phyloP scores from a whole-genome alignment of 1,284 basidiomycete species.

The Puccinia novopanici region DNA sequence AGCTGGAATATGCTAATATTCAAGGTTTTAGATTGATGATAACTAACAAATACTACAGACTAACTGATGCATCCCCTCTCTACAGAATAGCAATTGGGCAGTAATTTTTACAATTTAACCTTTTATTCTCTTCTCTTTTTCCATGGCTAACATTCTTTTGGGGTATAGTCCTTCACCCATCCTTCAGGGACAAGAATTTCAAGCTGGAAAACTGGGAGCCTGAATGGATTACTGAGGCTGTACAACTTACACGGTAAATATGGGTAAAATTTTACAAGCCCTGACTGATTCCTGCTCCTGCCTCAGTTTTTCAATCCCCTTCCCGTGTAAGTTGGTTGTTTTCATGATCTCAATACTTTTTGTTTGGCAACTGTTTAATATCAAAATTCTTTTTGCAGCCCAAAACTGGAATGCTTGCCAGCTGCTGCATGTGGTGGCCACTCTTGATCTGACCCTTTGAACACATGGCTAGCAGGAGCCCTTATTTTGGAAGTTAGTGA shows the following conservation, averaged over 20 bases:
- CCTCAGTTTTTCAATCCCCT: no score
- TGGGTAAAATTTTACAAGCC: constrained; percentile 25
- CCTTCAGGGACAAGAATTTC: constrained; percentile 19
- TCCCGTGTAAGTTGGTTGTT: no score
- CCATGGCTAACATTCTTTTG: neutral
- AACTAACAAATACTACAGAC: constrained; percentile 18
- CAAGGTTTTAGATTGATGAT: neutral
- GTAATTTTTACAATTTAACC: neutral
- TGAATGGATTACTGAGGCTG: constrained; percentile 10
- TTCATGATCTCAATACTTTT: neutral
- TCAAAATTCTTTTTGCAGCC: neutral
- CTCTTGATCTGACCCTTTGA: neutral
- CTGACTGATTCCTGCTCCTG: neutral
- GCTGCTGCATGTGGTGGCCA: neutral
- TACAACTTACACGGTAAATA: neutral
- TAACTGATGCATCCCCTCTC: constrained; percentile 1
- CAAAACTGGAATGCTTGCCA: constrained; percentile 5
- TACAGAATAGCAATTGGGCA: neutral
- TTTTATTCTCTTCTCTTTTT: neutral
- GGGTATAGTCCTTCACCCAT: constrained; percentile 22
- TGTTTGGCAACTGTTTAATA: neutral
- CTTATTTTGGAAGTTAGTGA: neutral
- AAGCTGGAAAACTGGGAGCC: constrained; percentile 11
- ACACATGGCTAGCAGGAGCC: neutral
- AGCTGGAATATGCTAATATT: no score